Evolutionary conservation across 2,329 filamentous ascomycete genomes (phyloP).

Genomic region (Fusarium pilosicola): DNA sequence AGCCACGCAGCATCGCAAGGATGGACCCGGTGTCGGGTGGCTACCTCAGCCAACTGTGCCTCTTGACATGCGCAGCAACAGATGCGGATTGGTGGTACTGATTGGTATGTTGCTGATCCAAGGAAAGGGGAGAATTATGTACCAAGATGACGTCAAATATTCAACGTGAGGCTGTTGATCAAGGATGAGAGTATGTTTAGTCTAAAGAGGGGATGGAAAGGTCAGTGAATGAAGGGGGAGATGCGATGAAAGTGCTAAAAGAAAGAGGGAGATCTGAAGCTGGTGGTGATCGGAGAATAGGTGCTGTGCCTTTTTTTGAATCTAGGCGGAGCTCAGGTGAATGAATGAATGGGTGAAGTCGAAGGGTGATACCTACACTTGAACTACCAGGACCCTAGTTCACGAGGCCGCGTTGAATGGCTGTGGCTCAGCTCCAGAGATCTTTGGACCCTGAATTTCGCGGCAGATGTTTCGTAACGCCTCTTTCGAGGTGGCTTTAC

Average conservation of each 20-base stretch:
- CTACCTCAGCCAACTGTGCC: slow-evolving; percentile 2
- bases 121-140: slow-evolving; percentile 28
- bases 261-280: not conserved
- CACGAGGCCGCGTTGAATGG: slow-evolving; percentile 36
- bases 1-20: slow-evolving; percentile 6
- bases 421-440: slow-evolving; percentile 42
- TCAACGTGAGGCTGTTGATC: slow-evolving; percentile 7
- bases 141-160: slow-evolving; percentile 44
- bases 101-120: slow-evolving; percentile 27
- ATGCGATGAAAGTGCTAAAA: slow-evolving; percentile 2
- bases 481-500: not conserved
- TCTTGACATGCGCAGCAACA: slow-evolving; percentile 14
- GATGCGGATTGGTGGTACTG: slow-evolving; percentile 17
- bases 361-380: slow-evolving; percentile 11
- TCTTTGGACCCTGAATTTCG: slow-evolving; percentile 15
- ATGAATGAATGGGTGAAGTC: slow-evolving; percentile 35
- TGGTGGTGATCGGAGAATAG: slow-evolving; percentile 3
- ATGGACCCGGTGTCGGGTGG: not conserved
- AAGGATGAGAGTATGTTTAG: slow-evolving; percentile 9
- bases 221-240: not conserved
- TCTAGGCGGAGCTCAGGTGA: slow-evolving; percentile 11
- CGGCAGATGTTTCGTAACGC: not conserved
- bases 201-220: slow-evolving; percentile 3
- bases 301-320: slow-evolving; percentile 21
- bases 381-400: slow-evolving; percentile 25